Evolutionary conservation across 345 rosid genomes (phyloP), one percentile per base, ranked within the genome.

Genomic region (Eutrema heterophyllum): DNA sequence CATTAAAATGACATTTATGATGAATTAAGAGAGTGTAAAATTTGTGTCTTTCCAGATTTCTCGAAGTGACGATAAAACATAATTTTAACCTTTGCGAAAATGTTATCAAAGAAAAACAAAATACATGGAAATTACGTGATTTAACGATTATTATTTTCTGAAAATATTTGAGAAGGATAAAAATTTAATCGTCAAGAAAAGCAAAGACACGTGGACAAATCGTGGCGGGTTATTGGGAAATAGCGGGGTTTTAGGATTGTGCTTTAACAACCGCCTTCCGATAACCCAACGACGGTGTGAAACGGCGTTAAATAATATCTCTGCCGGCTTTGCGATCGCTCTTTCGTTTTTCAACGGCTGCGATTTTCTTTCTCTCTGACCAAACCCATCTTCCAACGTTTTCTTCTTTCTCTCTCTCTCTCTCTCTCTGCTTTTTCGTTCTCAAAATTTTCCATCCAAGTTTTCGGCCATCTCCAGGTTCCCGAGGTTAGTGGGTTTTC

Each of bases 261-360:
- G 24, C 41, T 29, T 7, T 13, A 53, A 21, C 39, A 13, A 62
- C 75, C 60, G 73, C 18, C 46, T 50, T 52, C 79, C 64, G 79
- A 75, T 60, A 62, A 68, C 13, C 5, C 66, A 21, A 55, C 71
- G 76, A 30, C 71, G 76, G 75, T 64, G 71, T 64, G 74, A 76
- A 68, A 67, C 79, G 54, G 48, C 71, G 57, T 75, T 68, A 16
- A 57, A 40, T 54, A 29, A 40, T 54, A 29, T 50, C 40, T 18
- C 67, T 14, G 59, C 80, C 75, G 80, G 50, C 75, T 76, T 53
- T 49, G 14, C 7, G 64, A 58, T 58, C 15, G 27, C 9, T 59
- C 46, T 16, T 39, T 54, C 0, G 5, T 7, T 57, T 8, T 58
- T 54, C 67, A 77, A 77, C 72, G 76, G 76, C 67, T 70, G 45